These are phyloP conservation scores for Botrytis porri DNA, from an alignment of 2,329 filamentous ascomycete species.

Conservation along the genomic window DNA sequence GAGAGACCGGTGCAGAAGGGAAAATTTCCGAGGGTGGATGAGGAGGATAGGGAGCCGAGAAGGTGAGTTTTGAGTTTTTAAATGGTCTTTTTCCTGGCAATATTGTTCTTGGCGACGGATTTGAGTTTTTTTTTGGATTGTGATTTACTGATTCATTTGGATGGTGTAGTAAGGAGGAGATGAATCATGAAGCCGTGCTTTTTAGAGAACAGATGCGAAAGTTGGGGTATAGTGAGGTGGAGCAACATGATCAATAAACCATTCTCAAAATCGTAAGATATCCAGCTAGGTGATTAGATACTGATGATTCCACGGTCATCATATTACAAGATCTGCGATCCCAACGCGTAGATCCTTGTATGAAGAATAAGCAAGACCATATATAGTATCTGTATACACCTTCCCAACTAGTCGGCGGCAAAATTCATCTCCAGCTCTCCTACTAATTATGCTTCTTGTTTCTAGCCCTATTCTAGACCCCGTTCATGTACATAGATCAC, in stretches of 20 bases:
- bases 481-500: neutral
- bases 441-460: neutral
- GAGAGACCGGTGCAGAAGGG: conserved; percentile 51
- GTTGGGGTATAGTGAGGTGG: conserved; percentile 1
- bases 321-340: neutral
- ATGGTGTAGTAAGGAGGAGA: conserved; percentile 58
- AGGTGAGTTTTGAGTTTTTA: conserved; percentile 4
- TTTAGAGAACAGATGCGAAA: conserved; percentile 34
- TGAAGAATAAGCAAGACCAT: neutral
- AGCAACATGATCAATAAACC: neutral
- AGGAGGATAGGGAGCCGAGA: conserved; percentile 65
- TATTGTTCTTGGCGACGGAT: neutral
- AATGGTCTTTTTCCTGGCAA: neutral
- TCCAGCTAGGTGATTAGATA: neutral
- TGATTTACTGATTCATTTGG: neutral
- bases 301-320: neutral
- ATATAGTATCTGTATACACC: neutral
- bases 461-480: no score
- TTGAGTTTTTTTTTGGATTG: neutral
- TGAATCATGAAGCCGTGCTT: conserved; percentile 69
- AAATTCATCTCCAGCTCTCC: neutral
- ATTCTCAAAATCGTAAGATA: neutral
- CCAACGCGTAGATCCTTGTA: neutral
- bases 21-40: conserved; percentile 67
- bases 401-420: neutral